A percentile compares a stretch with the other conserved stretches of the same genome.
phyloP scores from a whole-genome alignment of 2,329 filamentous ascomycete genomes.

The Pyrenochaeta sp. region DNA sequence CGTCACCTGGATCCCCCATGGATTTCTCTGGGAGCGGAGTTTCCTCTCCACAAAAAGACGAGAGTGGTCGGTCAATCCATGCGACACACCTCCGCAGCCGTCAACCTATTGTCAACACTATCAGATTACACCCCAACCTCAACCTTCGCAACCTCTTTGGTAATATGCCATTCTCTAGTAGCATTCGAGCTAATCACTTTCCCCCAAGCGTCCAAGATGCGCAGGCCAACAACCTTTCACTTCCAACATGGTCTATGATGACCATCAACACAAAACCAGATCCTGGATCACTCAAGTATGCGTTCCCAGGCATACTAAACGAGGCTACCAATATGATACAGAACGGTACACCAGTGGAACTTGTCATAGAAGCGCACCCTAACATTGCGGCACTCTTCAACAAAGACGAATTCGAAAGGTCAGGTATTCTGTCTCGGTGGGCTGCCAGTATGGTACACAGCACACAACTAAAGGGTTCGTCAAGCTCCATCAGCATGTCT shows the following conservation, averaged over 20 bases:
- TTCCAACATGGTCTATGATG: constrained; percentile 39
- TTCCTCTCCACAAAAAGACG: constrained; percentile 10
- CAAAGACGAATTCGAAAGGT: constrained; percentile 20
- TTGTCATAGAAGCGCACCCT: constrained; percentile 27
- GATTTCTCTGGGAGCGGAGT: constrained; percentile 11
- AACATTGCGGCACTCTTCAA: constrained; percentile 34
- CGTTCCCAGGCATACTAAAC: constrained; percentile 16
- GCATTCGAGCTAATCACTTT: constrained; percentile 16
- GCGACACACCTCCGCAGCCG: constrained; percentile 26
- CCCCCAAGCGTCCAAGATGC: constrained; percentile 15
- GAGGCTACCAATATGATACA: constrained; percentile 22
- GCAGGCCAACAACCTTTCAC: constrained; percentile 21
- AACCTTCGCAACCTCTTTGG: constrained; percentile 26
- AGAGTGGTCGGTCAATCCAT: constrained; percentile 20
- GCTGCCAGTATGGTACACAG: constrained; percentile 33
- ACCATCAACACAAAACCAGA: constrained; percentile 29
- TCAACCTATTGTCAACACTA: constrained; percentile 28
- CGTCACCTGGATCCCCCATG: constrained; percentile 13
- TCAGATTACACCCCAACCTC: constrained; percentile 34
- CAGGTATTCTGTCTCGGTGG: constrained; percentile 31
- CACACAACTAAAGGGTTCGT: constrained; percentile 25
- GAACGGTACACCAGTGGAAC: constrained; percentile 13
- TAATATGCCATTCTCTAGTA: constrained; percentile 25
- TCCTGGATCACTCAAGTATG: constrained; percentile 23
- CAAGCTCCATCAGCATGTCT: not conserved